phyloP scores from a whole-genome alignment of 805 yeast species.

The Yarrowia yakushimensis region DNA sequence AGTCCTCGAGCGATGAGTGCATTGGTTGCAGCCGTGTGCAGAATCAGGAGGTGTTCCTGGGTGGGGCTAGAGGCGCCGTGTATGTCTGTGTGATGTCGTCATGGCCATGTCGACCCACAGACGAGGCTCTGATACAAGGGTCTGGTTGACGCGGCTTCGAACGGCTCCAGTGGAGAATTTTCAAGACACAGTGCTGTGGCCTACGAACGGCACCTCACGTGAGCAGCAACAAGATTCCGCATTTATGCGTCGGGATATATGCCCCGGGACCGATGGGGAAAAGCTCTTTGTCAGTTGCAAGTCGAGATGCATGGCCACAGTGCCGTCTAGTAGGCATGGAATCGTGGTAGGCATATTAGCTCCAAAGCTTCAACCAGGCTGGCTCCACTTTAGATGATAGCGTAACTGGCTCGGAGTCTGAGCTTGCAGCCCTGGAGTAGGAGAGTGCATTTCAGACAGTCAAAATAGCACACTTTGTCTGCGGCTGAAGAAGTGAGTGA shows the following conservation, averaged over 20 bases:
- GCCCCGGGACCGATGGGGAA: neutral
- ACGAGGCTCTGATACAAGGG: no score
- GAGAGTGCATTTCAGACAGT: neutral
- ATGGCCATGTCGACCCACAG: no score
- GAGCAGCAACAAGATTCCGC: neutral
- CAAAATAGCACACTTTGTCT: neutral
- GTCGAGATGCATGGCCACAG: neutral
- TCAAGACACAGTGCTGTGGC: no score
- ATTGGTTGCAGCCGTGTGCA: neutral
- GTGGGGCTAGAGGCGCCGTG: no score
- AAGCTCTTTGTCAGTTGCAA: neutral
- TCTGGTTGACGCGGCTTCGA: no score
- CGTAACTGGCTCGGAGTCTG: constrained; percentile 7
- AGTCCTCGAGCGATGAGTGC: neutral
- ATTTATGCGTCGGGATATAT: constrained; percentile 12
- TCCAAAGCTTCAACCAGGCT: neutral
- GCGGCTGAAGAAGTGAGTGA: no score
- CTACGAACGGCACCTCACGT: constrained; percentile 14
- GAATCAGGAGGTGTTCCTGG: no score
- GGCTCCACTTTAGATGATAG: constrained; percentile 6
- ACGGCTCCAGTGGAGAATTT: neutral
- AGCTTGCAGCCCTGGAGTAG: neutral
- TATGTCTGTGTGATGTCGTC: no score
- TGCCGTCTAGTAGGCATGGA: neutral
- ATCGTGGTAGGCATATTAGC: neutral